Conservation (phyloP, 164 flowering plant genomes). For the Cinnamomum micranthum region DNA sequence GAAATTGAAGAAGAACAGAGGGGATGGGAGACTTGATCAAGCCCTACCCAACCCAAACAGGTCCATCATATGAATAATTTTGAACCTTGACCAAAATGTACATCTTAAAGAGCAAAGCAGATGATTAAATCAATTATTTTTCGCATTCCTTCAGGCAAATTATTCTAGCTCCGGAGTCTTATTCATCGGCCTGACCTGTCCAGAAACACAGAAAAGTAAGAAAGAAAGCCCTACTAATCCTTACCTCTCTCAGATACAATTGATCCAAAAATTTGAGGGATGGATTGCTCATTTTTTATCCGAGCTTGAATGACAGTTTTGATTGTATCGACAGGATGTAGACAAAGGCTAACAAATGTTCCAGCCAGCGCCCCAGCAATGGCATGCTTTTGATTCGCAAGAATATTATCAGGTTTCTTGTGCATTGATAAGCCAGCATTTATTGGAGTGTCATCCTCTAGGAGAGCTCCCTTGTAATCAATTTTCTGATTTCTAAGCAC, state of each 20-base stretch:
- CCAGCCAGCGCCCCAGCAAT: slow-evolving; percentile 97
- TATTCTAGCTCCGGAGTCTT: not conserved
- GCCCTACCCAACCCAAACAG: too few species aligned
- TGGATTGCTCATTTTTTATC: slow-evolving; percentile 44
- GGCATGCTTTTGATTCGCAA: slow-evolving; percentile 83
- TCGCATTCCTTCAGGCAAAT: not conserved
- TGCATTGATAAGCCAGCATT: slow-evolving; percentile 14
- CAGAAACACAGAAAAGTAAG: not conserved
- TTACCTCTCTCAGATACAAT: slow-evolving; percentile 90
- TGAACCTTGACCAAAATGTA: not conserved
- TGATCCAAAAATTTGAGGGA: slow-evolving; percentile 47
- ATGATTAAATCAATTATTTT: not conserved
- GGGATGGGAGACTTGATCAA: too few species aligned
- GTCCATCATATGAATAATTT: too few species aligned
- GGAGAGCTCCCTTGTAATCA: slow-evolving; percentile 12
- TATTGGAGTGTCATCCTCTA: slow-evolving; percentile 15
- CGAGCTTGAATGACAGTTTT: slow-evolving; percentile 88
- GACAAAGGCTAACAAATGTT: slow-evolving; percentile 82
- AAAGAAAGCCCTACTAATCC: not conserved
- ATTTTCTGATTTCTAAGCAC: slow-evolving; percentile 8
- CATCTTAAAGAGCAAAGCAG: not conserved
- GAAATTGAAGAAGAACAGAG: too few species aligned
- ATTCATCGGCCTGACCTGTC: not conserved
- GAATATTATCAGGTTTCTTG: slow-evolving; percentile 24
- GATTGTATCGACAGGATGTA: slow-evolving; percentile 92